Base-by-base conservation (phyloP, 2,329 filamentous ascomycete genomes). In the Malbranchea zuffiana region DNA sequence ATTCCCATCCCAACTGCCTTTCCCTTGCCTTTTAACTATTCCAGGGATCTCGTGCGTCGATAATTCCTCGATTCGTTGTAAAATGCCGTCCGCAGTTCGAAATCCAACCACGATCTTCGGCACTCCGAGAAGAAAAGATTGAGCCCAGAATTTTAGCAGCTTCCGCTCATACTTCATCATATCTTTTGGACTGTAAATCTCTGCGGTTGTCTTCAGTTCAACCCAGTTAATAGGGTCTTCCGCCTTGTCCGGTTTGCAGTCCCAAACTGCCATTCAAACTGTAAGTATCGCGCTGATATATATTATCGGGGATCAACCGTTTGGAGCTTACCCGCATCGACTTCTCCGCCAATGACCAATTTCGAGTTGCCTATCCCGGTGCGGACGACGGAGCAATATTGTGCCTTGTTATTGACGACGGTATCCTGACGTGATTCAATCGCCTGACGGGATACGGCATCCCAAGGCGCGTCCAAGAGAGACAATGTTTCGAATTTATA, bases 401-500 rank as follows among this genome's bases (percentile, higher is more conserved):
- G 90, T 1, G 83, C 81, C 52, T 86, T 77, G 57, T 96, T 98
- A 57, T 80, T 87, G 33, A 95, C 87, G 6, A 78, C 52, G 37
- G 80, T 68, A 2, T 75, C 58, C 28, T 82, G 75, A 18, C 90
- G 76, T 39, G 62, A 65, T 54, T 94, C 87, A 44, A 98, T 95
- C 41, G 78, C 75, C 1, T 82, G 78, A 39, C 83, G 74, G 1
- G 77, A 65, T 0, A 75, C 80, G 39, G 80, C 73, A 37, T 72
- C 77, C 78, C 87, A 95, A 1, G 80, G 72, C 2, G 69, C 63
- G 2, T 83, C 78, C 3, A 96, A 63, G 2, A 90, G 78, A 5
- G 79, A 77, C 1, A 98, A 61, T 0, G 84, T 82, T 60, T 98
- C 90, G 51, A 98, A 98, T 56, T 98, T 98, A 66, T 98, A 98